phyloP scores from a whole-genome alignment of 306 rosid species.

The Rubus idaeus region DNA sequence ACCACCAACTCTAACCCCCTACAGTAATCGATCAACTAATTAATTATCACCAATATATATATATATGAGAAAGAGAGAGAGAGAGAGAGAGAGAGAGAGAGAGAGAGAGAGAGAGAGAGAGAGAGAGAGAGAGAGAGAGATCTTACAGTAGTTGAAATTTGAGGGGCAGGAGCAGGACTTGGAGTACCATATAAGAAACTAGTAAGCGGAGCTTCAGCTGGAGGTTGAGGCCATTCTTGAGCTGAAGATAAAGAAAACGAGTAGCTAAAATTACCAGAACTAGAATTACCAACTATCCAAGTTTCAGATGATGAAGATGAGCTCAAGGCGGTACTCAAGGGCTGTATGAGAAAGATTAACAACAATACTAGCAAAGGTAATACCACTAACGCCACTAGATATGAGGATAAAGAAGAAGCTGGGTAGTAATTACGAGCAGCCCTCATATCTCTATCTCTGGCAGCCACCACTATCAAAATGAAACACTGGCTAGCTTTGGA shows the following conservation, averaged over 20 bases:
- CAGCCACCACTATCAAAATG: background rate
- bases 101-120: slow-evolving; percentile 8
- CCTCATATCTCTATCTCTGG: background rate
- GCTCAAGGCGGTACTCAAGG: background rate
- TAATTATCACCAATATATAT: background rate
- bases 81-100: slow-evolving; percentile 1
- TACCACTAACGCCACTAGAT: background rate
- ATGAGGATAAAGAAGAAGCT: background rate
- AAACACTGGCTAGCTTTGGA: background rate
- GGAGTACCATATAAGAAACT: background rate
- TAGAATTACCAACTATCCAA: background rate
- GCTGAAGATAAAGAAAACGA: background rate
- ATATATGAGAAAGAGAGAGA: background rate
- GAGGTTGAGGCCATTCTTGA: background rate
- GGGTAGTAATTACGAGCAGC: background rate
- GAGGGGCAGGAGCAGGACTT: background rate
- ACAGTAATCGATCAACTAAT: background rate
- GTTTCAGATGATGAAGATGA: background rate
- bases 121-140: background rate
- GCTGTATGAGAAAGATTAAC: background rate
- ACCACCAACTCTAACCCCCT: background rate
- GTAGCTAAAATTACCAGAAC: no score
- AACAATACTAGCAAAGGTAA: background rate
- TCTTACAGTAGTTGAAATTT: background rate
- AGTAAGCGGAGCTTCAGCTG: slow-evolving; percentile 1